Evolutionary conservation across 306 rosid species (phyloP).

Genomic region (Luffa aegyptiaca): DNA sequence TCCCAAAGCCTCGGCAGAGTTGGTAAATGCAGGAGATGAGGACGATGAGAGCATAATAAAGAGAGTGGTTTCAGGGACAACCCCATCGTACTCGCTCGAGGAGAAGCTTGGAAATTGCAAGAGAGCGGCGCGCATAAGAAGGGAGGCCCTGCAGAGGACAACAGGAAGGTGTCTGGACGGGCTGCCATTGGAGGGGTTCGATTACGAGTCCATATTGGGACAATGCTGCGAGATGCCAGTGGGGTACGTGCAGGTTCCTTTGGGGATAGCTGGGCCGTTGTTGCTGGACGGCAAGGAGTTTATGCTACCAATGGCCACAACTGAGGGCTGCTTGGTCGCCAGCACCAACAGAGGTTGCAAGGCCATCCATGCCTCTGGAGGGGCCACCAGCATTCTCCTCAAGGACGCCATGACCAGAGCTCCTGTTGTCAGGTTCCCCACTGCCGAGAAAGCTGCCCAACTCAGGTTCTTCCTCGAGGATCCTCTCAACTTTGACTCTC

Average conservation of each 20-base stretch:
- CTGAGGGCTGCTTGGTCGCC: conserved; percentile 25
- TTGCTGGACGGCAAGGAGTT: conserved; percentile 16
- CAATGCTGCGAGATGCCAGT: conserved; percentile 30
- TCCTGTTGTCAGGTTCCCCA: conserved; percentile 16
- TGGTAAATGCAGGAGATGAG: neutral
- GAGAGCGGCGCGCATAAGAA: conserved; percentile 11
- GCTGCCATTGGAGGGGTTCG: conserved; percentile 21
- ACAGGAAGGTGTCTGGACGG: conserved; percentile 17
- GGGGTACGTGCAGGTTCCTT: conserved; percentile 22
- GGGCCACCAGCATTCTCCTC: conserved; percentile 12
- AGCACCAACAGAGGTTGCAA: conserved; percentile 24
- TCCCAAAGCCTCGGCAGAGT: too few species aligned
- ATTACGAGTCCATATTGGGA: conserved; percentile 23
- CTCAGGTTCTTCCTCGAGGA: conserved; percentile 23
- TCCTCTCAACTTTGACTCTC: conserved; percentile 16
- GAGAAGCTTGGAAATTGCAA: conserved; percentile 18
- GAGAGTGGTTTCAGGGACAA: conserved; percentile 5
- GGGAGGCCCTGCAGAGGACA: conserved; percentile 21
- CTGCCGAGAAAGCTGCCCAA: conserved; percentile 12
- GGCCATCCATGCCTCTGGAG: conserved; percentile 16
- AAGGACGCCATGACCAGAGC: conserved; percentile 23
- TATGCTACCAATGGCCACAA: conserved; percentile 23
- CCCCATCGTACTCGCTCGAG: conserved; percentile 19
- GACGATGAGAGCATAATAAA: conserved; percentile 12
- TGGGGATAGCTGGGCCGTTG: conserved; percentile 21